Evolutionary conservation across 2,329 filamentous ascomycete species (phyloP), one percentile per base, ranked within the genome.

Genomic region (Fonsecaea monophora): DNA sequence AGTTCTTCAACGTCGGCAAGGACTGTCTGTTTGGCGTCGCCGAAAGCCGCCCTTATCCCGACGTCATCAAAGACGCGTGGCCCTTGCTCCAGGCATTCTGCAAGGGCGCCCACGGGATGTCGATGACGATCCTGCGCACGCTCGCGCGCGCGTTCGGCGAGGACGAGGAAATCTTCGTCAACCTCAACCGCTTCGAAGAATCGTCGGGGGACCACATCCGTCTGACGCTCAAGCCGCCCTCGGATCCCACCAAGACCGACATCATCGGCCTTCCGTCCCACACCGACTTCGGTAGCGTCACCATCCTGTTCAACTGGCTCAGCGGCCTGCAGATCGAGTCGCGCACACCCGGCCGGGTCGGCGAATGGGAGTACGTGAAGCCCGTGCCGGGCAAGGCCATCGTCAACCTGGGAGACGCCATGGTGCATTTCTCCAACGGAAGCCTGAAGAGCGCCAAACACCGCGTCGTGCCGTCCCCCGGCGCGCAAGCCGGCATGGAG

Each of bases 201-300:
- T 55, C 66, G 15, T 83, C 81, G 18, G 84, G 83, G 30, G 82
- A 85, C 72, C 83, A 85, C 68, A 79, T 86, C 18, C 82, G 85
- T 42, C 82, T 86, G 56, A 73, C 67, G 25, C 59, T 21, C 42
- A 71, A 25, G 56, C 73, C 9, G 55, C 69, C 30, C 32, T 73
- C 32, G 58, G 73, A 42, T 68, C 68, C 50, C 72, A 38, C 53
- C 69, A 74, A 62, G 72, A 72, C 15, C 62, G 73, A 58, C n/a
- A 64, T 68, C 38, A 18, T 50, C 3, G 67, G 65, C 6, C 62
- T 66, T 4, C 61, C 69, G 3, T 69, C 65, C 3, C 76, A 78
- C 59, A 75, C 74, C 0, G 75, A 77, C 61, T 77, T 77, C 25
- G 76, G 76, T 9, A 75, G 71, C 18, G 72, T 77, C 18, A 77